Percentiles rank a stretch among this genome's conserved stretches.
phyloP scores from a whole-genome alignment of 768 basidiomycete species.

The Pleurotus djamor region DNA sequence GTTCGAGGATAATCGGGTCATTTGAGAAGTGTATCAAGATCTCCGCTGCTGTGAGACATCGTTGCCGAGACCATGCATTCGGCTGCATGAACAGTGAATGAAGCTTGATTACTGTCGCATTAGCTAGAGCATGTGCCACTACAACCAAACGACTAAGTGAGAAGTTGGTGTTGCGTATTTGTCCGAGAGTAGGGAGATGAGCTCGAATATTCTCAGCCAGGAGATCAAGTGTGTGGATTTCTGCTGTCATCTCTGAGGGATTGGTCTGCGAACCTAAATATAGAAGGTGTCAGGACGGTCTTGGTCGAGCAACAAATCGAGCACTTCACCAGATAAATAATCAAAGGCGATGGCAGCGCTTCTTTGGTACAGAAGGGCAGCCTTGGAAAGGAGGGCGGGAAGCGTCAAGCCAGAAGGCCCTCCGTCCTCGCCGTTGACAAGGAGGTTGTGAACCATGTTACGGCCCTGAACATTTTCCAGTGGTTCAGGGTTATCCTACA shows the following conservation, averaged over 20 bases:
- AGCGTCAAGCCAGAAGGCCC: constrained; percentile 14
- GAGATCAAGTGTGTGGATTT: constrained; percentile 41
- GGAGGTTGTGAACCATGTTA: constrained; percentile 24
- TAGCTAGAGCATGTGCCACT: constrained; percentile 20
- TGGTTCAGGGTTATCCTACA: not conserved
- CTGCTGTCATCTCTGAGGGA: constrained; percentile 12
- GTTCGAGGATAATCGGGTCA: constrained; percentile 26
- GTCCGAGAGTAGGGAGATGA: not conserved
- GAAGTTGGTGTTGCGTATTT: not conserved
- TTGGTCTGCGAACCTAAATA: not conserved
- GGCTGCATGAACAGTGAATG: constrained; percentile 3
- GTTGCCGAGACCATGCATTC: not conserved
- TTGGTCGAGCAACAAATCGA: not conserved
- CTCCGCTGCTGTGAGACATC: constrained; percentile 6
- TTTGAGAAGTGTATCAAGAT: constrained; percentile 31
- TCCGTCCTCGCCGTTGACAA: constrained; percentile 18
- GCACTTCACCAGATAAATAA: constrained; percentile 9
- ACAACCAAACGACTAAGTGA: constrained; percentile 28
- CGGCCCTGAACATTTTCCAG: constrained; percentile 8
- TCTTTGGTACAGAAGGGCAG: constrained; percentile 32
- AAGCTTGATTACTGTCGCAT: constrained; percentile 10
- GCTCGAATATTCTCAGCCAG: constrained; percentile 36
- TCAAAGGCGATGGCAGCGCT: constrained; percentile 14
- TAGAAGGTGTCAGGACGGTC: not conserved
- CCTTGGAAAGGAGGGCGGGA: constrained; percentile 24